Evolutionary conservation across 148 eudicot species (phyloP).

Genomic region (Chenopodium quinoa): DNA sequence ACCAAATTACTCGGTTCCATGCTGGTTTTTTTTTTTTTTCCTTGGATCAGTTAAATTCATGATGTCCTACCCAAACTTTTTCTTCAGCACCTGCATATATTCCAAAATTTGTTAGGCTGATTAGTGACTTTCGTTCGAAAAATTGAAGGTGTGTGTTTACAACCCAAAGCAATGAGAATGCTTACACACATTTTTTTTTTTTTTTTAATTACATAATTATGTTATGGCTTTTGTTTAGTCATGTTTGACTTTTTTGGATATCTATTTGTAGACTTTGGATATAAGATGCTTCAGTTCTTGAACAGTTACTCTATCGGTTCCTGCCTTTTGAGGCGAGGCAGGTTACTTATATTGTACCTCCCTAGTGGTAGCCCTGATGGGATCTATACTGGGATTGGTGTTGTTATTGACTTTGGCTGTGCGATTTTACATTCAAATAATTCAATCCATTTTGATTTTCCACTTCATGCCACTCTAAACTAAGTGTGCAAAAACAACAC

Average conservation of each 20-base stretch:
- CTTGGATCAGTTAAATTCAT: too few species aligned
- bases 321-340: neutral
- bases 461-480: too few species aligned
- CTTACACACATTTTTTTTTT: neutral
- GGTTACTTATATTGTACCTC: neutral
- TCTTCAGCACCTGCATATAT: neutral
- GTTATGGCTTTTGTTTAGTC: neutral
- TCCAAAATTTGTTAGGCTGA: neutral
- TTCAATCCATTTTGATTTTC: too few species aligned
- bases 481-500: too few species aligned
- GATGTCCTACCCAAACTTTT: too few species aligned
- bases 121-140: neutral
- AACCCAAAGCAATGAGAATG: neutral
- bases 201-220: neutral
- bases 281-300: neutral
- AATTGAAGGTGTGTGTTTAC: neutral
- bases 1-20: too few species aligned
- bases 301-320: neutral
- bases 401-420: too few species aligned
- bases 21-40: too few species aligned
- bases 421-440: too few species aligned
- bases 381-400: neutral
- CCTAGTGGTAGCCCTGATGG: neutral
- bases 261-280: neutral
- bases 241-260: neutral